Conservation (phyloP, 2,329 filamentous ascomycete species). For the Fusarium sp. region DNA sequence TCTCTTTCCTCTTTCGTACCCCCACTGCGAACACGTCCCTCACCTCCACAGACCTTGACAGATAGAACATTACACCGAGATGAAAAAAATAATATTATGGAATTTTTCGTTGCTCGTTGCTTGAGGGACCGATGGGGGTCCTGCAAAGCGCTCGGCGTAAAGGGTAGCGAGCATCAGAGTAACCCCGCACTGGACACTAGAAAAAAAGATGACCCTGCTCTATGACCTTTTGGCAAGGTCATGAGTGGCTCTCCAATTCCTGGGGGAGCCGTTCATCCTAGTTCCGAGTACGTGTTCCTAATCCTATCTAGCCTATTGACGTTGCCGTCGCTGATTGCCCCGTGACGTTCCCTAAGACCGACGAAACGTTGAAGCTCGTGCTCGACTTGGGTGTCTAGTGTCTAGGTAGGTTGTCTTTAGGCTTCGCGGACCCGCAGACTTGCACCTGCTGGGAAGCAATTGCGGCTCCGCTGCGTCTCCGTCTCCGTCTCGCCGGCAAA, state of each 20-base stretch:
- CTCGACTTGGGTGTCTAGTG: not conserved
- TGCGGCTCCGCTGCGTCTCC: conserved; percentile 52
- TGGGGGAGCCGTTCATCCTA: conserved; percentile 44
- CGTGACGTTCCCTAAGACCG: conserved; percentile 48
- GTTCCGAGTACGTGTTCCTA: conserved; percentile 14
- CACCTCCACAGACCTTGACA: not conserved
- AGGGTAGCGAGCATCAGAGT: conserved; percentile 44
- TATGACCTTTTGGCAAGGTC: conserved; percentile 11
- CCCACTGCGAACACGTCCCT: not conserved
- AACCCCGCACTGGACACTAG: conserved; percentile 42
- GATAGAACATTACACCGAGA: not conserved
- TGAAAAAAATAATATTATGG: not conserved
- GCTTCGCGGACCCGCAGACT: conserved; percentile 49
- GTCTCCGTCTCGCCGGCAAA: conserved; percentile 45
- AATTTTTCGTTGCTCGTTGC: conserved; percentile 22
- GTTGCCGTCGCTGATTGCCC: conserved; percentile 8
- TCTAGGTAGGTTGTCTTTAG: conserved; percentile 11
- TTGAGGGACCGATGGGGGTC: conserved; percentile 23
- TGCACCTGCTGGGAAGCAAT: conserved; percentile 30
- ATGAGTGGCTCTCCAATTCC: conserved; percentile 40
- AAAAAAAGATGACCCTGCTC: conserved; percentile 7
- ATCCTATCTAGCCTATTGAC: conserved; percentile 16
- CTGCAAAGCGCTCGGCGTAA: conserved; percentile 44
- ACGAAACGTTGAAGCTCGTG: conserved; percentile 27
- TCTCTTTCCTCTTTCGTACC: conserved; percentile 2